Conservation (phyloP, 2,329 filamentous ascomycete genomes). For the Xylariaceae sp. region DNA sequence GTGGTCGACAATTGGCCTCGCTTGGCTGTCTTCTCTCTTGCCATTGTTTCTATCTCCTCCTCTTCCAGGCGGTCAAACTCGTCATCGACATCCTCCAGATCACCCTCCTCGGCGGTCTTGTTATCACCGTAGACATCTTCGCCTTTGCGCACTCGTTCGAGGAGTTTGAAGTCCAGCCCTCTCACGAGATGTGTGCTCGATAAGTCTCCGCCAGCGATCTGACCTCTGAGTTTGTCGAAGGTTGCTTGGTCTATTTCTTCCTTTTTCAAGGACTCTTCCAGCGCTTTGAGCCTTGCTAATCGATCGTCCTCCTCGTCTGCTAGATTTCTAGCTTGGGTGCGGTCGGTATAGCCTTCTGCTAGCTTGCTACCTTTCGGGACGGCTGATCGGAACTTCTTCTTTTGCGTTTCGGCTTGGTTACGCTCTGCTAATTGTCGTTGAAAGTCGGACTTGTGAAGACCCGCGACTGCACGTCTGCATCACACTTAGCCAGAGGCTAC, state of each 20-base stretch:
- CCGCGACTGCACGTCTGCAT: slow-evolving; percentile 56
- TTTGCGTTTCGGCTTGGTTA: slow-evolving; percentile 44
- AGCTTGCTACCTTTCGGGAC: slow-evolving; percentile 79
- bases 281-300: slow-evolving; percentile 61
- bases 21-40: slow-evolving; percentile 47
- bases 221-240: slow-evolving; percentile 65
- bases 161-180: slow-evolving; percentile 77
- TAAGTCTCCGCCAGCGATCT: slow-evolving; percentile 78
- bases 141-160: slow-evolving; percentile 60
- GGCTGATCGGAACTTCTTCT: slow-evolving; percentile 70
- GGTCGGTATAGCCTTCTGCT: slow-evolving; percentile 75
- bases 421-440: slow-evolving; percentile 76
- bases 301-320: slow-evolving; percentile 46
- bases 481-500: slow-evolving; percentile 16
- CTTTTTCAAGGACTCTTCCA: slow-evolving; percentile 76
- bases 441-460: slow-evolving; percentile 57
- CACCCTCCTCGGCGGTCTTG: slow-evolving; percentile 27
- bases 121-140: slow-evolving; percentile 54
- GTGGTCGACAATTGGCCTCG: slow-evolving; percentile 54
- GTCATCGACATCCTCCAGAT: slow-evolving; percentile 51
- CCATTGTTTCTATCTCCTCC: slow-evolving; percentile 44
- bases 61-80: slow-evolving; percentile 54
- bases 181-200: slow-evolving; percentile 82
- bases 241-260: slow-evolving; percentile 75
- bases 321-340: slow-evolving; percentile 59